These are phyloP conservation scores for Leccinum rimulosum DNA, from an alignment of 768 basidiomycete species.

Conservation along the genomic window DNA sequence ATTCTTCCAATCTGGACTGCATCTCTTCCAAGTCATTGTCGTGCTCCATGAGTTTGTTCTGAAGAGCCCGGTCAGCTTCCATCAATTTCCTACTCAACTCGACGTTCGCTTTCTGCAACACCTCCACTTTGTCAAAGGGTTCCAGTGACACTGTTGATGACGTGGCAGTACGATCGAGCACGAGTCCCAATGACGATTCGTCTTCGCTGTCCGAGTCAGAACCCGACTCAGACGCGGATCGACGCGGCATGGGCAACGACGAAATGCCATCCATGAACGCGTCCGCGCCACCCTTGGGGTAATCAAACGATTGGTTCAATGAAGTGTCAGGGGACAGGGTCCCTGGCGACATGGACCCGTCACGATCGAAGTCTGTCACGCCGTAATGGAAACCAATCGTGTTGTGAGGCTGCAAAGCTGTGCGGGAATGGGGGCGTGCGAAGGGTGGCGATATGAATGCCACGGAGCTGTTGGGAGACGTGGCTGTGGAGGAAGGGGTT, in stretches of 20 bases:
- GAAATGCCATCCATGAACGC: slow-evolving; percentile 48
- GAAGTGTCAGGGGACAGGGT: slow-evolving; percentile 37
- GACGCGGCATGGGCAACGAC: slow-evolving; percentile 57
- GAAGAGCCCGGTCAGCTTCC: slow-evolving; percentile 70
- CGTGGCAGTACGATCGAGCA: slow-evolving; percentile 56
- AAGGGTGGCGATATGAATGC: slow-evolving; percentile 42
- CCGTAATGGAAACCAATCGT: slow-evolving; percentile 41
- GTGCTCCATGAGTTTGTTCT: slow-evolving; percentile 68
- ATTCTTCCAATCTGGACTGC: slow-evolving; percentile 74
- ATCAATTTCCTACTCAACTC: slow-evolving; percentile 74
- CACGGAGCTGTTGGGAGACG: slow-evolving; percentile 42
- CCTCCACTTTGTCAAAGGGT: slow-evolving; percentile 69
- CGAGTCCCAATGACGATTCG: slow-evolving; percentile 50
- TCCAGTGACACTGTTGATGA: slow-evolving; percentile 71
- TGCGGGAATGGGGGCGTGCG: slow-evolving; percentile 67
- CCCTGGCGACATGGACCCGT: slow-evolving; percentile 25
- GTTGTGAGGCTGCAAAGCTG: slow-evolving; percentile 47
- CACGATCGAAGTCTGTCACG: slow-evolving; percentile 39
- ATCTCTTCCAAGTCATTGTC: slow-evolving; percentile 83
- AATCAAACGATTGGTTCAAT: slow-evolving; percentile 38
- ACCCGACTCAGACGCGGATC: slow-evolving; percentile 39
- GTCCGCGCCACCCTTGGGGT: slow-evolving; percentile 33
- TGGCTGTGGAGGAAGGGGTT: slow-evolving; percentile 29
- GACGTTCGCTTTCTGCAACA: slow-evolving; percentile 65
- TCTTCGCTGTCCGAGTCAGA: slow-evolving; percentile 52